These are phyloP conservation scores for Trifolium pratense DNA, from an alignment of 306 rosid genomes.

Conservation along the genomic window DNA sequence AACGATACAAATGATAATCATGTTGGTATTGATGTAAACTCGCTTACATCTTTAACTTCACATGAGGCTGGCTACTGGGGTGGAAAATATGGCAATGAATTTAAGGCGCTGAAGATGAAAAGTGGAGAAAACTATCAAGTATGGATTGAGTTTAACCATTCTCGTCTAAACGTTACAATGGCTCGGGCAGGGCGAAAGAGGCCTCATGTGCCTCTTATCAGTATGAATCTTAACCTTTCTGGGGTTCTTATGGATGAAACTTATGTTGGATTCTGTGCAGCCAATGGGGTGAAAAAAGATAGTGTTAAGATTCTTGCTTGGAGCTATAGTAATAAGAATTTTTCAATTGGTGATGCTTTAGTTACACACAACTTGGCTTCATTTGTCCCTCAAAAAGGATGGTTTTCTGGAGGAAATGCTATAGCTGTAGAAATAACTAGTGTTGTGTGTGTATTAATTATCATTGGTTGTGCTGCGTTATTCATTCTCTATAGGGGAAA, in stretches of 20 bases:
- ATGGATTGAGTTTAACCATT: conserved; percentile 59
- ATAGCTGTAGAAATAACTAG: conserved; percentile 38
- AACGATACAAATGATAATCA: conserved; percentile 51
- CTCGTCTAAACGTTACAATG: conserved; percentile 55
- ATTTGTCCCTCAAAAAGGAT: conserved; percentile 49
- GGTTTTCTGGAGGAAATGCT: conserved; percentile 38
- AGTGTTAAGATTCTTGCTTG: conserved; percentile 59
- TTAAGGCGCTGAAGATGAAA: conserved; percentile 46
- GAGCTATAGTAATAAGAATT: conserved; percentile 63
- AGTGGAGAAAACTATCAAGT: conserved; percentile 63
- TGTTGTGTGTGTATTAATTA: conserved; percentile 38
- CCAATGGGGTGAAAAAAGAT: conserved; percentile 54
- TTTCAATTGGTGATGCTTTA: conserved; percentile 66
- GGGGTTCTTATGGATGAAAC: conserved; percentile 54
- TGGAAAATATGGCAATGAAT: conserved; percentile 45
- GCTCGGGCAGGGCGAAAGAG: conserved; percentile 50
- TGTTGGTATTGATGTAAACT: conserved; percentile 58
- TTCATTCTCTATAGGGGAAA: conserved; percentile 25
- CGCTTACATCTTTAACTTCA: conserved; percentile 51
- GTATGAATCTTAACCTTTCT: conserved; percentile 52
- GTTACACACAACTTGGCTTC: conserved; percentile 57
- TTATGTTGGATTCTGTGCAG: conserved; percentile 53
- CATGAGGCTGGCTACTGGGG: conserved; percentile 56
- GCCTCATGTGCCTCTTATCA: conserved; percentile 61
- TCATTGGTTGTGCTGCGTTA: conserved; percentile 33